Evolutionary conservation across 371 early-diverging fungal species (phyloP), one percentile per base, ranked within the genome.

Genomic region (Blakeslea trispora): DNA sequence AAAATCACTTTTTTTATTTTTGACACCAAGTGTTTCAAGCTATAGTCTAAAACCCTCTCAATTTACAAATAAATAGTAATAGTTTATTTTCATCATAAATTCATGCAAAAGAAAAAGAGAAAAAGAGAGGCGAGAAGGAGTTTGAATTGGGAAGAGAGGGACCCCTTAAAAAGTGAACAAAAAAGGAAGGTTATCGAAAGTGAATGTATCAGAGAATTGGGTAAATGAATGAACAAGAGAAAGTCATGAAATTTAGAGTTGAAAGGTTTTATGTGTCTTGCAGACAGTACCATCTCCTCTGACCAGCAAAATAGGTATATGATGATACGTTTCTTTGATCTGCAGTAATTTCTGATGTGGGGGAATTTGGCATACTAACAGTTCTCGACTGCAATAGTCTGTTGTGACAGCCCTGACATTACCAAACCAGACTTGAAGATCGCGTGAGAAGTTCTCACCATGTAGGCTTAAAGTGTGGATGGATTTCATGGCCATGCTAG

Each of bases 391-490:
- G 28, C 67, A 44, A 50, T 71, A 77, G 40, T 77, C 77, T 0
- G n/a, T n/a, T n/a, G 59, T 55, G 31, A 61, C 23, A 1, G 71
- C 56, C 28, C 66, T 67, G 47, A 70, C 44, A 46, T 74, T 82
- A 7, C 83, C 90, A 66, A 91, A 90, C 82, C 85, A 81, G 5
- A 91, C 82, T 11, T 82, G 77, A 63, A 89, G 67, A 54, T 88
- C 86, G 0, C 84, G 79, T 1, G 85, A 66, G 53, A 90, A 89
- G 51, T 87, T 88, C 32, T 85, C 77, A 3, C 77, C 77, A 41
- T 74, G 71, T 14, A 77, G 42, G 2, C 45, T 46, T 21, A 19
- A 22, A 3, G 43, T 52, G 28, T 47, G 47, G 23, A 17, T 39
- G 6, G 46, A 23, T 47, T 55, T 55, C 2, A 31, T 47, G 14